Conservation (phyloP, 2,329 filamentous ascomycete genomes). For the Exophiala sp. region DNA sequence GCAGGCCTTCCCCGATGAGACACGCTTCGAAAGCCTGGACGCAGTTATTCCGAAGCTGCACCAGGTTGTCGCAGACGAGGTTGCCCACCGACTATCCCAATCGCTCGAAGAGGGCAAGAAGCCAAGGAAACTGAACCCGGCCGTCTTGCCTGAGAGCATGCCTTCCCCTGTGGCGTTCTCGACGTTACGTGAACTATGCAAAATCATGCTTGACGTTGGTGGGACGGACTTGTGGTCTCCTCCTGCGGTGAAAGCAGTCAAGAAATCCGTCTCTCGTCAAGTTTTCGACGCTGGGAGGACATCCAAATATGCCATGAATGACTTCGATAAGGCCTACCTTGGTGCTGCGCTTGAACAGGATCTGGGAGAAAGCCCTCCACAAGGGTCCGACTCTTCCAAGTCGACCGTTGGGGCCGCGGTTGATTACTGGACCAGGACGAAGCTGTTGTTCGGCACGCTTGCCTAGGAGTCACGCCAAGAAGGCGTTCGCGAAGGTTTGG, state of each 20-base stretch:
- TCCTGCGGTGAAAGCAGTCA: conserved; percentile 17
- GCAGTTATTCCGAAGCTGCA: conserved; percentile 13
- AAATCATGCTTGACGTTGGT: conserved; percentile 26
- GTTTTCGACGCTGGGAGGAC: conserved; percentile 15
- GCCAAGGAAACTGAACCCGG: not conserved
- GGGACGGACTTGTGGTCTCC: conserved; percentile 25
- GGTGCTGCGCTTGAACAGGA: conserved; percentile 12
- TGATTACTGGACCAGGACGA: conserved; percentile 28
- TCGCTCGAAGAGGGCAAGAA: not conserved
- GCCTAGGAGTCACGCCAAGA: not conserved
- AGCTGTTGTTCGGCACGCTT: conserved; percentile 25
- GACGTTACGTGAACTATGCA: conserved; percentile 21
- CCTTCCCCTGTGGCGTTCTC: conserved; percentile 24
- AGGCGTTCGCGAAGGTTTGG: too few relatives aligned
- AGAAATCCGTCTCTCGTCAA: conserved; percentile 9
- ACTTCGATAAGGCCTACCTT: conserved; percentile 25
- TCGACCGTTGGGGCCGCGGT: conserved; percentile 3
- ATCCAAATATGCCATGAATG: conserved; percentile 12
- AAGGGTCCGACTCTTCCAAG: not conserved
- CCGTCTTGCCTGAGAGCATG: conserved; percentile 20
- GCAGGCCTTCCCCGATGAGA: conserved; percentile 11
- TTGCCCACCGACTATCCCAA: conserved; percentile 8
- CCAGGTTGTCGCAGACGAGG: conserved; percentile 17
- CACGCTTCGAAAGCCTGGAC: conserved; percentile 7
- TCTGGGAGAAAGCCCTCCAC: not conserved